Base-by-base conservation (phyloP, 805 yeast species). In the Wickerhamiella siamensis region DNA sequence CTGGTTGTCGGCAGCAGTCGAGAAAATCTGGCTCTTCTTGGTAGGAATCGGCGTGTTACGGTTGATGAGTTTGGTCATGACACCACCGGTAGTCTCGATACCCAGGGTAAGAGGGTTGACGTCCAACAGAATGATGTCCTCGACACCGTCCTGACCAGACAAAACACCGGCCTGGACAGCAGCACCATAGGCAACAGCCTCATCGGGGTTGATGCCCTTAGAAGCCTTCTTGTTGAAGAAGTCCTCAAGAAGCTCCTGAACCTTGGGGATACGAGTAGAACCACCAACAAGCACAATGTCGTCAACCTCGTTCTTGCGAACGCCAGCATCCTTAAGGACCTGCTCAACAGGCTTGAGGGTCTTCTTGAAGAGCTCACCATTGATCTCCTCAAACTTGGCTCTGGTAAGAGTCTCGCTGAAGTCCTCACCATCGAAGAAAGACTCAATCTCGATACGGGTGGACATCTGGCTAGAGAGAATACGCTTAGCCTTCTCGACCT, bases 181-280 rank as follows among this genome's bases (percentile, higher is more conserved):
- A 47, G 97, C 97, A 75, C 98, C 98, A 58, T 79, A 88, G 35
- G 97, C 98, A 59, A 88, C 97, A 63, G 98, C 98, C 73, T 88
- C 98, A 70, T 88, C 98, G 50, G 98, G 97, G 72, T 88, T 88
- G 60, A 88, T 88, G 58, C 95, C 88, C 75, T 87, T 88, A 53
- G 94, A 83, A 51, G 94, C 88, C 68, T 86, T 86, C 74, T 91
- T 88, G 59, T 80, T 77, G 62, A 88, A 88, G 75, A 67, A 86
- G 51, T 79, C 74, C 68, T 88, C 94, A 54, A 88, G 74, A 57
- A 88, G 73, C 68, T 83, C 81, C 71, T 87, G 97, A 55, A 88
- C 88, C 74, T 86, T 91, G 69, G 97, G 98, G 70, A 88, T 91
- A 75, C 97, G 83, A 43, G 98, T 91, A 33, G 98, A 88, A 67